phyloP scores from a whole-genome alignment of 129 eudicot species.

The Flaveria sonorensis region DNA sequence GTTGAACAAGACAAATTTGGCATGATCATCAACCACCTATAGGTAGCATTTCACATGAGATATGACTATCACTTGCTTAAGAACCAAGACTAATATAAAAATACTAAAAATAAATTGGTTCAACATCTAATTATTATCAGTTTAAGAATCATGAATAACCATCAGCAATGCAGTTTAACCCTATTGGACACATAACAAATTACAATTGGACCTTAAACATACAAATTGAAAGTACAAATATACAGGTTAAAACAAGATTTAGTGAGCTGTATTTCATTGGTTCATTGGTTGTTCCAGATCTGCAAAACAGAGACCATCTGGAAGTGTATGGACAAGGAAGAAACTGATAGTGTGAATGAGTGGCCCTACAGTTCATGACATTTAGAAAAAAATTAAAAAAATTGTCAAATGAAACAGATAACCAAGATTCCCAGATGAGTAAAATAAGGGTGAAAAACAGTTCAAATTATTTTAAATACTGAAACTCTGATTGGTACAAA shows the following conservation, averaged over 20 bases:
- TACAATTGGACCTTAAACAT: conserved; percentile 18
- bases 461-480: conserved; percentile 32
- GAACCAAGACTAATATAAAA: conserved; percentile 8
- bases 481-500: conserved; percentile 27
- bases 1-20: conserved; percentile 23
- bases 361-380: conserved; percentile 36
- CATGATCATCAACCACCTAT: conserved; percentile 34
- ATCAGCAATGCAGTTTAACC: not conserved
- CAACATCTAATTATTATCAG: not conserved
- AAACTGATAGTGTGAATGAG: conserved; percentile 21
- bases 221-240: conserved; percentile 6
- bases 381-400: not conserved
- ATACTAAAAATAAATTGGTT: not conserved
- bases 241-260: conserved; percentile 8
- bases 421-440: conserved; percentile 33
- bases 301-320: conserved; percentile 23
- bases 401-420: conserved; percentile 40
- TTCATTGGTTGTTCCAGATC: conserved; percentile 39
- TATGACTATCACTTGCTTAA: conserved; percentile 33
- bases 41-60: conserved; percentile 33
- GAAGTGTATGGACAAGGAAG: conserved; percentile 29
- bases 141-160: not conserved
- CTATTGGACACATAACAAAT: conserved; percentile 18
- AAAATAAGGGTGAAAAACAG: conserved; percentile 21
- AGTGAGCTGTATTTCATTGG: conserved; percentile 17